Evolutionary conservation across 2,329 filamentous ascomycete species (phyloP).

Genomic region (Epichloe gansuensis): DNA sequence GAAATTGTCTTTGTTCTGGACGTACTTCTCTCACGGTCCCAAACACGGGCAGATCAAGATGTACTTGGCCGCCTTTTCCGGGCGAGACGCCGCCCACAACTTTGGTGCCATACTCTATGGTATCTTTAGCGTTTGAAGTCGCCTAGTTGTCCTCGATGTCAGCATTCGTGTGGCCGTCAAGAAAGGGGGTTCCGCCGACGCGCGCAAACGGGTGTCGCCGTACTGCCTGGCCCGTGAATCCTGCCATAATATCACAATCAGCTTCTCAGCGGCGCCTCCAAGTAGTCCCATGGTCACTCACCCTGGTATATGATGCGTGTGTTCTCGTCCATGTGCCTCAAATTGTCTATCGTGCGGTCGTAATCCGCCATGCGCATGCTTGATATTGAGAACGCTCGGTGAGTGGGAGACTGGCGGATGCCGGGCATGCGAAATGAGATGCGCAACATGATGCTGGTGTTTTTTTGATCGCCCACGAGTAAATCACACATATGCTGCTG

Average conservation of each 20-base stretch:
- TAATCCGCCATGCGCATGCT: conserved; percentile 4
- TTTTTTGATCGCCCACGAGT: too few relatives aligned
- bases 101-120: conserved; percentile 26
- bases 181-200: neutral
- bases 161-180: neutral
- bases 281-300: neutral
- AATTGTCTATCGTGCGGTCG: conserved; percentile 19
- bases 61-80: conserved; percentile 20
- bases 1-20: too few relatives aligned
- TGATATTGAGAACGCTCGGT: neutral
- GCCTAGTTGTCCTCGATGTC: conserved; percentile 14
- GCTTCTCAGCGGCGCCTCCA: neutral
- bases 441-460: neutral
- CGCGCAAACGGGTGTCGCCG: neutral
- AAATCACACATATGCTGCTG: too few relatives aligned
- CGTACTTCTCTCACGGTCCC: conserved; percentile 21
- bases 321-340: conserved; percentile 13
- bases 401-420: neutral
- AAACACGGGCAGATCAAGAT: conserved; percentile 25
- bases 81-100: conserved; percentile 28
- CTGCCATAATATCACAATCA: conserved; percentile 9
- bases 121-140: conserved; percentile 25
- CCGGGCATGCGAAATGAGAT: neutral
- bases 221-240: conserved; percentile 28
- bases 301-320: conserved; percentile 27